Base-by-base conservation (phyloP, 108 stramenopile genomes). In the Cyclotella cryptica region DNA sequence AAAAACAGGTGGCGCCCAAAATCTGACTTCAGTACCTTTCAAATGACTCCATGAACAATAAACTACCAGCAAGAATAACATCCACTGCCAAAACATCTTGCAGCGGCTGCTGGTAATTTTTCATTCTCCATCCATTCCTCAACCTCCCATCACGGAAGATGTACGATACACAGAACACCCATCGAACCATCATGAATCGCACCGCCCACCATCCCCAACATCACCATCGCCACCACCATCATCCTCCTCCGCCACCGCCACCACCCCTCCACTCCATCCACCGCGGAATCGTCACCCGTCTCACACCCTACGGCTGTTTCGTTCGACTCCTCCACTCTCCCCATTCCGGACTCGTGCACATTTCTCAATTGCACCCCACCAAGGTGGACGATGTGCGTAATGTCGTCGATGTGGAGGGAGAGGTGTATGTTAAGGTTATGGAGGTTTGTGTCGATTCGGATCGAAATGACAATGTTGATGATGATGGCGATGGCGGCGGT, bases 241-340 rank as follows among this genome's bases (percentile, higher is more conserved):
- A n/a, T n/a, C n/a, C n/a, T n/a, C n/a, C n/a, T n/a, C 35, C 2
- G 2, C 35, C 35, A 35, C 35, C 35, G 42, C 75, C 76, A n/a
- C 75, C 80, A 11, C 27, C 22, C 21, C 72, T 70, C 4, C 41
- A 62, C 49, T 66, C 61, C 65, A 76, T 77, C 69, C 52, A 52
- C 57, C 70, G 75, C 35, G 89, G 86, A 3, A 76, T 13, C 11
- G 84, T 91, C 28, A 71, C 71, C 11, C 80, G 90, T 35, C 86
- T 91, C 46, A 87, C 88, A 77, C 57, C 87, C 12, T 89, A 88
- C 72, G 90, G 90, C 14, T 85, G 85, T 49, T 91, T 91, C 66
- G 85, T 86, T 41, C 66, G 75, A 49, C 29, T 63, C 67, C 0
- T 60, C 65, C 24, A 43, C 66, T 22, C 61, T 47, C 9, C 79